Conservation (phyloP, 1,284 basidiomycete genomes). For the Vanrija sp. region DNA sequence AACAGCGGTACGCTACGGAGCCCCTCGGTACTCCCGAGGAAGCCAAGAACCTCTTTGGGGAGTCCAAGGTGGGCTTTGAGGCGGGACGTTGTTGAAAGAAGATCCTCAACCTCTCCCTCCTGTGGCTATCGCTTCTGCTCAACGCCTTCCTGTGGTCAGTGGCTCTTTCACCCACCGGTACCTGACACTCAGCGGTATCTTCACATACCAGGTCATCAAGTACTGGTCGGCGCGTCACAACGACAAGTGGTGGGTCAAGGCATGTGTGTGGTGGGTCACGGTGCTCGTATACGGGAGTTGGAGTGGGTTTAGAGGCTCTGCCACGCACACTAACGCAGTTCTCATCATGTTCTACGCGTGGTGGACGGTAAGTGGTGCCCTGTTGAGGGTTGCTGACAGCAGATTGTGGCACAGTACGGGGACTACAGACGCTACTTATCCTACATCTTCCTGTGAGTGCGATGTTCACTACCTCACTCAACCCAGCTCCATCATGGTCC, state of each 20-base stretch:
- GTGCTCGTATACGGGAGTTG: not conserved
- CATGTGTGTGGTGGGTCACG: constrained; percentile 9
- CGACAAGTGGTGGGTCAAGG: constrained; percentile 26
- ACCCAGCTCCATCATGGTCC: constrained; percentile 18
- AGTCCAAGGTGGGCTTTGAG: too few species aligned
- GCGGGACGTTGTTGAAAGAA: too few species aligned
- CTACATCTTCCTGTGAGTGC: constrained; percentile 23
- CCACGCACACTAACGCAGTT: not conserved
- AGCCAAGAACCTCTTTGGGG: too few species aligned
- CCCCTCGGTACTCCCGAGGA: too few species aligned
- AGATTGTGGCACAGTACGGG: too few species aligned
- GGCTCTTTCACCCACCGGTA: too few species aligned
- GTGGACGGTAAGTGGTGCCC: too few species aligned
- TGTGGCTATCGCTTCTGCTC: too few species aligned
- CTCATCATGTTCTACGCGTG: not conserved
- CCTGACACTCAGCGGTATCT: constrained; percentile 9
- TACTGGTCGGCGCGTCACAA: constrained; percentile 17
- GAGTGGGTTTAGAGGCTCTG: not conserved
- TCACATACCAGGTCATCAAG: constrained; percentile 14
- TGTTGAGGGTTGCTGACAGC: too few species aligned
- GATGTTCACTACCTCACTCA: not conserved
- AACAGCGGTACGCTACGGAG: too few species aligned
- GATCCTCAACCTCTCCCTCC: too few species aligned
- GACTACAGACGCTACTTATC: constrained; percentile 20
- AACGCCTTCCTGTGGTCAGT: too few species aligned